Evolutionary conservation across 2,329 filamentous ascomycete species (phyloP), one percentile per base, ranked within the genome.

Genomic region (Fusarium goolgardi): DNA sequence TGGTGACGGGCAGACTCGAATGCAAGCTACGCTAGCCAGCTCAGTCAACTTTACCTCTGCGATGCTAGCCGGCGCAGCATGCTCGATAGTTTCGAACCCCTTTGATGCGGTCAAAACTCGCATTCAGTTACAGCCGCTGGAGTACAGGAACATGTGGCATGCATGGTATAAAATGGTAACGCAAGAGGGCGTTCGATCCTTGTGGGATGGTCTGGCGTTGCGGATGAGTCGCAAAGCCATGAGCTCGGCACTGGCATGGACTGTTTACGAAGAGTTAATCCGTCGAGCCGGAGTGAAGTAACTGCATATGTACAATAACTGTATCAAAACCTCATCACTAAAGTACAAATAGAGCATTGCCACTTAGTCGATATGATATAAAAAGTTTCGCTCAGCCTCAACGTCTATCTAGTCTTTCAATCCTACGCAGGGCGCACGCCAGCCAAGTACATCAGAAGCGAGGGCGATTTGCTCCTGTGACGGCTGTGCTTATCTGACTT

Each of bases 41-140:
- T 86, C 86, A 2, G 91, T 97, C 73, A 97, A 99, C 78, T 97
- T 97, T 74, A 82, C 87, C 16, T 95, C 93, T 0, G 95, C 92
- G 15, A 88, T 93, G 5, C 75, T 94, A 6, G 94, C 95, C 5
- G 95, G 93, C 1, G 91, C 90, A 2, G 81, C 92, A 31, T 96
- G 94, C 56, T 97, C 94, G 1, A 90, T 91, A 6, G 85, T 98
- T 37, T 97, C 96, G 11, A 99, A 99, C 78, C 96, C 96, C 0
- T 98, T 98, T 75, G 96, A 99, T 79, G 94, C 94, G 1, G 90
- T 98, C 78, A 99, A 99, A 82, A 99, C 96, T 23, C 84, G 96
- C 50, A 89, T 99, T 71, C 96, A 99, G 81, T 84, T 99, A 34
- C 92, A 96, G 82, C 96, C 96, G 5, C 84, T 83, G 9, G 85